Base-by-base conservation (phyloP, 1,139 yeast genomes). In the Trichomonascaceae sp. region DNA sequence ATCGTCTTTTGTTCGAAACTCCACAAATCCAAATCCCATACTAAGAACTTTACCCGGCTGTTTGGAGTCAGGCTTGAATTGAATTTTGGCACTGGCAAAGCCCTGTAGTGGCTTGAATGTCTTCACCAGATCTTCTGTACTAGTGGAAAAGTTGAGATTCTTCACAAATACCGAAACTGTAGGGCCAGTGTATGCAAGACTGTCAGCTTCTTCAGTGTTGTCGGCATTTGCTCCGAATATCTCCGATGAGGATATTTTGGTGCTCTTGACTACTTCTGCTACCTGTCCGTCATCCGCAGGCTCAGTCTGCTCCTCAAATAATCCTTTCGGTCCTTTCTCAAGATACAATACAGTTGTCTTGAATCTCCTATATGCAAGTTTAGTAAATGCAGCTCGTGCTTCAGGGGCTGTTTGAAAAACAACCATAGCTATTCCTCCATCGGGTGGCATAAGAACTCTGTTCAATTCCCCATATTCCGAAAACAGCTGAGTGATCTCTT, bases 11-110 rank as follows among this genome's bases (percentile, higher is more conserved):
- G 91, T 80, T 62, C 75, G 82, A 70, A 90, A 95, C 70, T 93
- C 99, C 30, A 82, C 96, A 71, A 93, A 93, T 0, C 99, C 99
- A 66, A 90, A 93, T 38, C 99, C 99, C 99, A 93, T 93, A 64
- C 96, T 88, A 58, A 84, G 77, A 17, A 77, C 73, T 55, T 80
- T 77, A 8, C 85, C 85, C 1, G 79, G 66, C 56, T 82, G 81
- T 71, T 84, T 88, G 49, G 96, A 82, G 70, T 93, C 96, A 1
- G 97, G 91, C 67, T 91, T 91, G 43, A 87, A 86, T 67, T 89
- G 90, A 53, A 93, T 87, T 38, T 85, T 83, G 1, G 96, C 96
- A 53, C 85, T 79, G 13, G 86, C 82, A 69, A 86, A 95, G 0
- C 70, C 99, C 18, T 82, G 81, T 53, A 88, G 74, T 3, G 84